Conservation (phyloP, 2,329 filamentous ascomycete genomes). For the Fonsecaea pugnacius region DNA sequence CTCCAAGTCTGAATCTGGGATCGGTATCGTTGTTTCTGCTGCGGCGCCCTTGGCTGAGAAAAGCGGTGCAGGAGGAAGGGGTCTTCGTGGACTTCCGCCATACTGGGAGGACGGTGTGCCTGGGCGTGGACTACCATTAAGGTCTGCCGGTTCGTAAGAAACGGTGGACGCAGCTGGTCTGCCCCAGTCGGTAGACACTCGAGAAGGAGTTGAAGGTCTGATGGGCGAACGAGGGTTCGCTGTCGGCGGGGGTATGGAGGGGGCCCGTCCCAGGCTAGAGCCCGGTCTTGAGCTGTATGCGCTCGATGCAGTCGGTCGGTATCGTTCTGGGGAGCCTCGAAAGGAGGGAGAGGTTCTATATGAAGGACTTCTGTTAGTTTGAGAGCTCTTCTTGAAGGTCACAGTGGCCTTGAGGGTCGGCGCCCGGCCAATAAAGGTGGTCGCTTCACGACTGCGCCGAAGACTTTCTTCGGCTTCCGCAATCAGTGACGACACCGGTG, state of each 20-base stretch:
- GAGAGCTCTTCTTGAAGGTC: constrained; percentile 34
- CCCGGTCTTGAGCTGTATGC: constrained; percentile 46
- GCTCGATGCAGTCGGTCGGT: constrained; percentile 42
- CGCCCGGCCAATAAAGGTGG: constrained; percentile 30
- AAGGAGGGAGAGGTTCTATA: constrained; percentile 33
- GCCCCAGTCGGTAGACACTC: constrained; percentile 61
- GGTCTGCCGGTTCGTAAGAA: constrained; percentile 81
- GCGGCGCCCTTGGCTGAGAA: constrained; percentile 60
- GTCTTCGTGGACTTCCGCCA: constrained; percentile 82
- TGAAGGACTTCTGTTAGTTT: constrained; percentile 38
- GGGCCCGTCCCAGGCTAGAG: constrained; percentile 49
- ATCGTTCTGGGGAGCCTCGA: constrained; percentile 41
- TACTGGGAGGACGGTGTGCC: constrained; percentile 90
- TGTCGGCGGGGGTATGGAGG: constrained; percentile 48
- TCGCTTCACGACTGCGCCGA: constrained; percentile 26
- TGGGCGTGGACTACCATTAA: constrained; percentile 87
- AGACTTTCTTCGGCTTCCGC: constrained; percentile 31
- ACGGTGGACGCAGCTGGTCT: constrained; percentile 72
- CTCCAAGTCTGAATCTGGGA: constrained; percentile 60
- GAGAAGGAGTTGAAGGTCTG: constrained; percentile 61
- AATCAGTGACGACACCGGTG: constrained; percentile 34
- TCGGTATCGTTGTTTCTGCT: constrained; percentile 71
- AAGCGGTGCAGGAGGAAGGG: constrained; percentile 83
- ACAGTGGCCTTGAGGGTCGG: constrained; percentile 38
- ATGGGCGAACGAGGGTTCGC: constrained; percentile 50